Evolutionary conservation across 495 filamentous ascomycete genomes (phyloP), one percentile per base, ranked within the genome.

Genomic region (Alectoria sarmentosa): DNA sequence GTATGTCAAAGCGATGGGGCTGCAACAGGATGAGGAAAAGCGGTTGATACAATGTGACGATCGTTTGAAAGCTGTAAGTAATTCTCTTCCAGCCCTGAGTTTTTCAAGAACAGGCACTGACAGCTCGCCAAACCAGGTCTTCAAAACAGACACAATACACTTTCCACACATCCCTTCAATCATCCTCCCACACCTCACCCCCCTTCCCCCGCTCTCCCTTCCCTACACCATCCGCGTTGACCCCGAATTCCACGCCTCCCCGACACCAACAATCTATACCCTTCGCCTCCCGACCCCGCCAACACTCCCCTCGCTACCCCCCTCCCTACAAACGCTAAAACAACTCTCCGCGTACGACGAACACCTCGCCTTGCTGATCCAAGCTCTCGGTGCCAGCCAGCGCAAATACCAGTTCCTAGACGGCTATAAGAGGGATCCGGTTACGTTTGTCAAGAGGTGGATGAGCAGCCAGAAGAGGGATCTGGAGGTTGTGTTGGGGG

Each of bases 171-270:
- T 99, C 66, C 86, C 88, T 48, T 88, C 95, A 30, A 76, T 83
- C 39, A 84, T 96, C 64, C 80, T 83, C 21, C 79, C 79, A 5
- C 91, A 97, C 74, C 84, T 96, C 44, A 84, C 79, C 39, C 81
- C 90, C 13, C 82, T 96, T 21, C 86, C 92, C 9, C 94, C 94
- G 0, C 83, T 97, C 72, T 86, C 88, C 67, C 84, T 98, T 30
- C 80, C 83, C 37, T 98, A 97, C 78, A 98, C 91, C 44, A 95
- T 98, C 74, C 92, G 95, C 69, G 88, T 95, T 52, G 94, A 98
- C 74, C 84, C 89, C 71, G 84, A 88, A 15, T 94, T 91, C 76
- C 88, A 94, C 78, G 74, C 80, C 14, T 74, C 76, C 63, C 74
- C 77, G 62, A 80, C 78, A 28, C 88, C 87, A 2, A 96, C 90